Evolutionary conservation across 768 basidiomycete species (phyloP).

Genomic region (Lactarius akahatsu): DNA sequence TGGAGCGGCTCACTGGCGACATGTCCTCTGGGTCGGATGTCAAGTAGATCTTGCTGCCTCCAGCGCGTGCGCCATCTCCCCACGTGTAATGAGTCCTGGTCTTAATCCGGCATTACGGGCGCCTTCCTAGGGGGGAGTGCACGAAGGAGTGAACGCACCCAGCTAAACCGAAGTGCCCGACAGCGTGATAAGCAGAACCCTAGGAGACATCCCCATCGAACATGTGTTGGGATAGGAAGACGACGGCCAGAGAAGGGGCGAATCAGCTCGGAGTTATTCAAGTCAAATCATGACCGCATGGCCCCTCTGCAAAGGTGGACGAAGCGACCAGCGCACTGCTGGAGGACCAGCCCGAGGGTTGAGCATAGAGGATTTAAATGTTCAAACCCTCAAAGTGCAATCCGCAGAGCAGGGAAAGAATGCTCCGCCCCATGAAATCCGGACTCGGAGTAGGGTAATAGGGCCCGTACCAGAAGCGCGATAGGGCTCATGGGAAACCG

Average conservation of each 20-base stretch:
- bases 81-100: neutral
- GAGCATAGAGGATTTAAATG: neutral
- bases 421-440: neutral
- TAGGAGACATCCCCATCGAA: neutral
- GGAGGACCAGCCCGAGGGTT: neutral
- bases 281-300: neutral
- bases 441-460: no score
- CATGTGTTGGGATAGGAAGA: neutral
- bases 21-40: neutral
- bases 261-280: neutral
- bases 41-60: neutral
- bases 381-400: neutral
- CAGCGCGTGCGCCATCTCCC: neutral
- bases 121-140: neutral
- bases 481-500: neutral
- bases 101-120: neutral
- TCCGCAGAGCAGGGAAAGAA: neutral
- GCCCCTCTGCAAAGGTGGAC: neutral
- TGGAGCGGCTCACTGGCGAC: neutral
- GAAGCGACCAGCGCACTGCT: neutral
- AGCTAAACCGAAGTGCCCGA: neutral
- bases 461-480: neutral
- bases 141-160: no score
- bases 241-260: neutral
- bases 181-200: neutral